A percentile compares a stretch with the other conserved stretches of the same genome.
Conservation (phyloP, 2,329 filamentous ascomycete genomes). For the Botrytis fabae region DNA sequence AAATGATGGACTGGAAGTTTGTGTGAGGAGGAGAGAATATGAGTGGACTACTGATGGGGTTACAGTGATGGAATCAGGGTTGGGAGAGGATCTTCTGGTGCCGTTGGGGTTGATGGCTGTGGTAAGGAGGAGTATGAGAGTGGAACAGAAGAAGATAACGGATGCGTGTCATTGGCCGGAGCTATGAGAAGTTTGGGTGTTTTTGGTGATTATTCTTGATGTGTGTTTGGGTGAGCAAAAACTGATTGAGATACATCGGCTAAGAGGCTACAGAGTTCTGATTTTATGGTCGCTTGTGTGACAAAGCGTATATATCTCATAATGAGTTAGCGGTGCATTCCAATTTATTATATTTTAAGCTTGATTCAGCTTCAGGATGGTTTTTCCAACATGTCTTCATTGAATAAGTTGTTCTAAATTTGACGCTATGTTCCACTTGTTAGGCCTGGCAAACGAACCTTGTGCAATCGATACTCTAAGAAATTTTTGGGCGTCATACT, state of each 20-base stretch:
- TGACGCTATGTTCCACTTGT: neutral
- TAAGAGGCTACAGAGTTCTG: neutral
- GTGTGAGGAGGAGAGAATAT: neutral
- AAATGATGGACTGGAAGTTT: neutral
- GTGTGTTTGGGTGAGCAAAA: neutral
- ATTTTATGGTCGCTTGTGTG: neutral
- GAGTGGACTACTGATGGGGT: neutral
- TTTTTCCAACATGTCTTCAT: neutral
- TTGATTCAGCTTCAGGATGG: rapidly evolving
- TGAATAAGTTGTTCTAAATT: neutral
- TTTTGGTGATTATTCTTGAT: neutral
- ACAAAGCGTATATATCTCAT: neutral
- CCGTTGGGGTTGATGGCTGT: constrained; percentile 15
- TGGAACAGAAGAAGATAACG: neutral
- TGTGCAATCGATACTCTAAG: neutral
- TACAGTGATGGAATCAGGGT: neutral
- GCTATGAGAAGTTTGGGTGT: neutral
- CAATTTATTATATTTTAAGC: neutral
- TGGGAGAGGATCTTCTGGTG: constrained; percentile 16
- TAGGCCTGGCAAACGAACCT: neutral
- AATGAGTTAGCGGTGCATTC: neutral
- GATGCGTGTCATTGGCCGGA: neutral
- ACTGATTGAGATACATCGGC: rapidly evolving
- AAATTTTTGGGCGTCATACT: too few species aligned
- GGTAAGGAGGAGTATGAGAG: constrained; percentile 3